phyloP scores from a whole-genome alignment of 2,329 filamentous ascomycete genomes.

The Nigrograna mackinnonii region DNA sequence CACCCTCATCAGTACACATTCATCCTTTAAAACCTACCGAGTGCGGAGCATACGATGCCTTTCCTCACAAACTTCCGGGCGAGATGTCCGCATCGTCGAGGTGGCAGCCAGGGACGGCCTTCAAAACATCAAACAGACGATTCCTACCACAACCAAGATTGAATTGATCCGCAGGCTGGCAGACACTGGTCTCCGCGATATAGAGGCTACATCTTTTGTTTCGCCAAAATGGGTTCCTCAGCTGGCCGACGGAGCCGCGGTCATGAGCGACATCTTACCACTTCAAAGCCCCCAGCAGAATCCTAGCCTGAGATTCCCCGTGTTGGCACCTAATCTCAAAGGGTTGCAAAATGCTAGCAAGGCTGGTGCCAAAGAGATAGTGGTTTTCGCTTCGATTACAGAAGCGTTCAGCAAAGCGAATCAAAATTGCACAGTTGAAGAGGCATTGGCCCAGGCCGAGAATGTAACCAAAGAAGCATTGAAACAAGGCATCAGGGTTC shows the following conservation, averaged over 20 bases:
- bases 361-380: constrained; percentile 40
- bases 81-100: too few relatives aligned
- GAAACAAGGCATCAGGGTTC: neutral
- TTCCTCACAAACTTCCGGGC: too few relatives aligned
- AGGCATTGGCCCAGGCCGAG: constrained; percentile 39
- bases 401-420: constrained; percentile 49
- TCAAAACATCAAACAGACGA: too few relatives aligned
- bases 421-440: constrained; percentile 44
- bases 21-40: too few relatives aligned
- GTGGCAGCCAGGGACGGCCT: too few relatives aligned
- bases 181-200: constrained; percentile 54
- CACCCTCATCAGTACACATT: too few relatives aligned
- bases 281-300: neutral
- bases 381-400: constrained; percentile 46
- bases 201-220: constrained; percentile 59
- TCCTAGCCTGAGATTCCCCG: constrained; percentile 25
- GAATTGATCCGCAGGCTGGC: too few relatives aligned
- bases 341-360: constrained; percentile 61
- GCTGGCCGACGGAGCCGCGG: constrained; percentile 27
- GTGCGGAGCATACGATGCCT: too few relatives aligned
- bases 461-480: constrained; percentile 34
- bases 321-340: constrained; percentile 46
- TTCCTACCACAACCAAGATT: too few relatives aligned
- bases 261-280: constrained; percentile 13
- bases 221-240: constrained; percentile 60